A percentile compares a stretch with the other conserved stretches of the same genome.
phyloP scores from a whole-genome alignment of 441 rosid genomes.

The Adansonia grandidieri region DNA sequence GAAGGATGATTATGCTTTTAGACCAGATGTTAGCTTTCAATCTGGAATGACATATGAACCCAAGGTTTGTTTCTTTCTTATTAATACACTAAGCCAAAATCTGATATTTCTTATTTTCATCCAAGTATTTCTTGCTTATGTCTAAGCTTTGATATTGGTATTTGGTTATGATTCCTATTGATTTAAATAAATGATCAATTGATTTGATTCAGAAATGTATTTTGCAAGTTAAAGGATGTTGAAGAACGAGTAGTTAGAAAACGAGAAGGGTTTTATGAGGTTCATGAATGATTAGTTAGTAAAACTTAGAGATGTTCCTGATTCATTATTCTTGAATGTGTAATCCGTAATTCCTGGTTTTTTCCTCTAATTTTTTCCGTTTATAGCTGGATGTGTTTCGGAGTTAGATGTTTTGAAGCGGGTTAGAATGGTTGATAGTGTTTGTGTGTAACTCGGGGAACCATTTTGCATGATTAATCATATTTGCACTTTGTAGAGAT shows the following conservation, averaged over 20 bases:
- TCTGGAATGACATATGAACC: conserved; percentile 37
- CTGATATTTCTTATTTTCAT: background rate
- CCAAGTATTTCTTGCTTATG: background rate
- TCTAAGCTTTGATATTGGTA: background rate
- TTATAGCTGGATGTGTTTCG: background rate
- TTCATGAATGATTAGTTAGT: background rate
- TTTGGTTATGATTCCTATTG: background rate
- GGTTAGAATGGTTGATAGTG: background rate
- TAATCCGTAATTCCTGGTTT: too few species aligned
- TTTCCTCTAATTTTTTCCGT: background rate
- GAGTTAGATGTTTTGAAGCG: background rate
- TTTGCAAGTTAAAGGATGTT: background rate
- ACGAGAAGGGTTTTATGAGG: background rate
- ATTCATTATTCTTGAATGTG: background rate
- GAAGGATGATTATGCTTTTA: conserved; percentile 43
- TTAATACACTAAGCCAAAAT: background rate
- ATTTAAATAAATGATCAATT: background rate
- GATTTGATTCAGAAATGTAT: background rate
- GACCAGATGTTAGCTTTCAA: conserved; percentile 49
- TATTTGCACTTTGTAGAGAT: background rate
- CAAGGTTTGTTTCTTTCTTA: conserved; percentile 42
- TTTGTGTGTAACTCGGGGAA: background rate
- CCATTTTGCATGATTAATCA: background rate
- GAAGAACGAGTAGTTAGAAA: background rate
- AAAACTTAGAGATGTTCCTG: background rate